Evolutionary conservation across 1,284 basidiomycete genomes (phyloP).

Genomic region (Waitea zeae): DNA sequence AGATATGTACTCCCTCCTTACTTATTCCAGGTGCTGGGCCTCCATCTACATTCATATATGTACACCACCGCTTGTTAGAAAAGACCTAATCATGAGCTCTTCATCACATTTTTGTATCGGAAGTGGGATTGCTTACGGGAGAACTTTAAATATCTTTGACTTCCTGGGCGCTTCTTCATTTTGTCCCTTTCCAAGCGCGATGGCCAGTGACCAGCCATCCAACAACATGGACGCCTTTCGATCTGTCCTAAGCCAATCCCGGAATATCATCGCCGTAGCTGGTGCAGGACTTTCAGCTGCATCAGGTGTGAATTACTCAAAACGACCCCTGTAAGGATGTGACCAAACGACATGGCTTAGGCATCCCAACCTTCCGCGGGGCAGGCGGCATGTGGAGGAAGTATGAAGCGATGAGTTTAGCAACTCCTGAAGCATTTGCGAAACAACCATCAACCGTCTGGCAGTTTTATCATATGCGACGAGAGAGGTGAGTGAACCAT

Average conservation of each 20-base stretch:
- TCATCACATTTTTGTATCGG: too few species aligned
- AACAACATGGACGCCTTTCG: background rate
- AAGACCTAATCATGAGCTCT: too few species aligned
- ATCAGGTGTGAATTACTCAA: constrained; percentile 22
- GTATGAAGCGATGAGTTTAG: constrained; percentile 35
- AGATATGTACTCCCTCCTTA: too few species aligned
- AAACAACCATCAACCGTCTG: constrained; percentile 36
- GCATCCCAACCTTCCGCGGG: constrained; percentile 45
- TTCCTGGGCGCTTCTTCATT: background rate
- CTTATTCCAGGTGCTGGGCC: too few species aligned
- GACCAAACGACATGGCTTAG: constrained; percentile 12
- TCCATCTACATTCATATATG: too few species aligned
- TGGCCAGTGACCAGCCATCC: too few species aligned
- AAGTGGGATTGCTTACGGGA: too few species aligned
- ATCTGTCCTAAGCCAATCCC: constrained; percentile 10
- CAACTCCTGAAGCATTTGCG: constrained; percentile 37
- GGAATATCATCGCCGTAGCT: constrained; percentile 33
- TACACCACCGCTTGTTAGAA: too few species aligned
- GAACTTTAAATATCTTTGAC: background rate
- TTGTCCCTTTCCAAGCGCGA: background rate
- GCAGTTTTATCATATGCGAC: constrained; percentile 48
- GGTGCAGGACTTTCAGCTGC: constrained; percentile 44
- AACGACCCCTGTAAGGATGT: background rate
- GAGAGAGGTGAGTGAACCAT: constrained; percentile 36
- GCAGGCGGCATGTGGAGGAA: constrained; percentile 42